phyloP scores from a whole-genome alignment of 1,284 basidiomycete species.

The Microbotryum lychnidis-dioicae region DNA sequence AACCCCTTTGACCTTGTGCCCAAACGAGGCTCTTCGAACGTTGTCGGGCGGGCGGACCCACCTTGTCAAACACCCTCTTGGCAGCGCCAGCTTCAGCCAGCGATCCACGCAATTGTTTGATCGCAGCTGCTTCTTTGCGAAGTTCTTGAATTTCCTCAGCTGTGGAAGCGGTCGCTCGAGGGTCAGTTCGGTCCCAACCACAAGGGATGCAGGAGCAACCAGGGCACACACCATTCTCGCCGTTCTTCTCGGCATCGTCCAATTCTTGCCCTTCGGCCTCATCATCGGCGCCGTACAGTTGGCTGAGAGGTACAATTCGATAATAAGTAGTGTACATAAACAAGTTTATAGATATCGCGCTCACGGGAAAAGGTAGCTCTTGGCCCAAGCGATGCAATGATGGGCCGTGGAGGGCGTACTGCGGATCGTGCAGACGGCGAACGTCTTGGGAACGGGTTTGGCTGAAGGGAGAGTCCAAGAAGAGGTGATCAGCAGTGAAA shows the following conservation, averaged over 20 bases:
- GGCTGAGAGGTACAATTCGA: conserved; percentile 46
- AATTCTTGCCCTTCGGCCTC: conserved; percentile 69
- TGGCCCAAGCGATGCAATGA: conserved; percentile 99
- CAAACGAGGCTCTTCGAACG: too few relatives aligned
- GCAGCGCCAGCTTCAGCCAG: conserved; percentile 52
- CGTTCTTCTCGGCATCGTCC: conserved; percentile 74
- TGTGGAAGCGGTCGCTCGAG: conserved; percentile 38
- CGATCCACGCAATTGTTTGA: conserved; percentile 61
- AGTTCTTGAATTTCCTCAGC: conserved; percentile 84
- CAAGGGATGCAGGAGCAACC: background rate
- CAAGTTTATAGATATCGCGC: conserved; percentile 35
- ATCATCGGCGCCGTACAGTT: conserved; percentile 78
- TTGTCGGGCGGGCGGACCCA: conserved; percentile 35
- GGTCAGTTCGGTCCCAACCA: background rate
- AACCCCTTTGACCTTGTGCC: too few relatives aligned
- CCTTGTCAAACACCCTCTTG: conserved; percentile 75
- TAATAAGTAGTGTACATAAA: background rate
- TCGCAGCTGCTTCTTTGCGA: conserved; percentile 79
- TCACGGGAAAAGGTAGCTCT: conserved; percentile 91
- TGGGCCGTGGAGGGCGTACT: conserved; percentile 95
- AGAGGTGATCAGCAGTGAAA: conserved; percentile 33
- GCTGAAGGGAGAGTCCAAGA: conserved; percentile 43
- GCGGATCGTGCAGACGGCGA: conserved; percentile 96
- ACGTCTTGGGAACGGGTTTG: conserved; percentile 85
- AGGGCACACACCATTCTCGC: conserved; percentile 64